Conservation (phyloP, 129 eudicot genomes). For the Rutidosis leptorrhynchoides region DNA sequence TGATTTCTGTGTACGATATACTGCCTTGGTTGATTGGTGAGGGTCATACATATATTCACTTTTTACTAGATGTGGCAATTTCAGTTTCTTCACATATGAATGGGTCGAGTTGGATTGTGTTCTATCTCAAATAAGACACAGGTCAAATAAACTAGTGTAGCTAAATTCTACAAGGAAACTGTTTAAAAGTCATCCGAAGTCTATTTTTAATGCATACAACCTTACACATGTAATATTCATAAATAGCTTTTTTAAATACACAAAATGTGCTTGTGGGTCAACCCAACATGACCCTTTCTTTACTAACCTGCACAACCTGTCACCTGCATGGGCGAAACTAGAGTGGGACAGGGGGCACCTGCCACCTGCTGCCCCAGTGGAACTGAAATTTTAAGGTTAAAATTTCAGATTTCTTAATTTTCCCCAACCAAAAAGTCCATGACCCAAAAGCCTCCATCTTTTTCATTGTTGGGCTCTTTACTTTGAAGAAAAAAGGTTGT, state of each 20-base stretch:
- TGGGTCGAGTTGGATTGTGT: neutral
- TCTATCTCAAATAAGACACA: neutral
- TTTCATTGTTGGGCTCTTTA: too few relatives aligned
- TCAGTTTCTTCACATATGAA: neutral
- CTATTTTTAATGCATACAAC: conserved; percentile 1
- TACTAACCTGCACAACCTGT: neutral
- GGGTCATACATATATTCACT: conserved; percentile 22
- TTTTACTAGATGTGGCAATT: neutral
- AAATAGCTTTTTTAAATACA: neutral
- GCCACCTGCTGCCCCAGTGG: too few relatives aligned
- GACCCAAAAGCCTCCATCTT: too few relatives aligned
- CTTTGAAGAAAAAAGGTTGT: too few relatives aligned
- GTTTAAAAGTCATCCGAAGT: neutral
- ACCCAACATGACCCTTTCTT: neutral
- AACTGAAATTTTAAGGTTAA: too few relatives aligned
- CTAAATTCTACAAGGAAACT: neutral
- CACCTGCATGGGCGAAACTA: too few relatives aligned
- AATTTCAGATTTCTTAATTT: too few relatives aligned
- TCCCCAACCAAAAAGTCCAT: too few relatives aligned
- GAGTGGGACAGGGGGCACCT: too few relatives aligned
- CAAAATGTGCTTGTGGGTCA: neutral
- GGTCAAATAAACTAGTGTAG: neutral
- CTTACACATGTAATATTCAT: neutral
- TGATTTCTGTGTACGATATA: conserved; percentile 89
- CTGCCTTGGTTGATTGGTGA: conserved; percentile 96